Conservation (phyloP, 108 stramenopile genomes). For the Cyclotella choctawhatcheeana region DNA sequence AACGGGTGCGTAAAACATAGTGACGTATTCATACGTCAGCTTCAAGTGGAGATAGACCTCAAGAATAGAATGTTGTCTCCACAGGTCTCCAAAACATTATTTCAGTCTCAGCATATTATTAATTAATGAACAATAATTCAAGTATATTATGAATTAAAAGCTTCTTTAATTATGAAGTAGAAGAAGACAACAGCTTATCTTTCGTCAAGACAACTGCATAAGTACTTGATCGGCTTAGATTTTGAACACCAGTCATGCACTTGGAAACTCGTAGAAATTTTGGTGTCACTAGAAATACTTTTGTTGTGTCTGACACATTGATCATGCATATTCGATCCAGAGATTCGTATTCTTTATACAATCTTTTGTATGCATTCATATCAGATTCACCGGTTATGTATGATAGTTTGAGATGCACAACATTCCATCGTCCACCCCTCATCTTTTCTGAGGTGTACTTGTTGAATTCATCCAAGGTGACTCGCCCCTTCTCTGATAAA, state of each 20-base stretch:
- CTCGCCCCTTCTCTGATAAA: constrained; percentile 62
- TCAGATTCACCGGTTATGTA: constrained; percentile 49
- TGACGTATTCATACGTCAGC: no score
- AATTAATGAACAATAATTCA: no score
- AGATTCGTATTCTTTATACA: constrained; percentile 72
- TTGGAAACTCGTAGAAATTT: constrained; percentile 57
- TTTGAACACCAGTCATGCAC: constrained; percentile 35
- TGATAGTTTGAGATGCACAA: constrained; percentile 51
- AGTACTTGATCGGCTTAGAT: constrained; percentile 55
- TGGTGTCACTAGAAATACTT: constrained; percentile 74
- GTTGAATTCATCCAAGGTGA: constrained; percentile 60
- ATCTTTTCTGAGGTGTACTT: constrained; percentile 65
- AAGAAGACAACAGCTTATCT: constrained; percentile 16
- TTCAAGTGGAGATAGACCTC: no score
- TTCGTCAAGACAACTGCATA: constrained; percentile 71
- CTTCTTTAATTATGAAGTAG: no score
- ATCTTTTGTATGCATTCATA: constrained; percentile 53
- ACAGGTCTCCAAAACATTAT: no score
- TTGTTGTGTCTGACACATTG: constrained; percentile 55
- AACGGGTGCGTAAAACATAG: no score
- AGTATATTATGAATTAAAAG: no score
- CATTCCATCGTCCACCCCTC: constrained; percentile 55
- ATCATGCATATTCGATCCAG: constrained; percentile 74
- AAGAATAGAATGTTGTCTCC: no score
- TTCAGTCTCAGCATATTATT: not conserved